Percentiles rank a stretch among this genome's conserved stretches.
These are phyloP conservation scores for Paramyrothecium roridum DNA, from an alignment of 2,329 filamentous ascomycete species.

Conservation along the genomic window DNA sequence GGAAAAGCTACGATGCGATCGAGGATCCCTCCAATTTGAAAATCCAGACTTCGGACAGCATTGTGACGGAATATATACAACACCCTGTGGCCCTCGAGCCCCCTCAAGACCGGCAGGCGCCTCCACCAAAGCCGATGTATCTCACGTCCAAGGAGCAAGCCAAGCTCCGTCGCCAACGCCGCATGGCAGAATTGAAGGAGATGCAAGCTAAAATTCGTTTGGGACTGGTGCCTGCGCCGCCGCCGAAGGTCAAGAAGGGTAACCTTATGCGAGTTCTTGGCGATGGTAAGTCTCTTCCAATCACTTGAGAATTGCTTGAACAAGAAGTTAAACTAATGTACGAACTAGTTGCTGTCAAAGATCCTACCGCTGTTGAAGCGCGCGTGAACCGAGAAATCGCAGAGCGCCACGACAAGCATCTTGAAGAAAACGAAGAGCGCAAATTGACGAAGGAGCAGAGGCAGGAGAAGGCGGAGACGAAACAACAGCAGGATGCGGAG, in stretches of 20 bases:
- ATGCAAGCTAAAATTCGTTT: slow-evolving; percentile 93
- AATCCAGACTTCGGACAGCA: slow-evolving; percentile 73
- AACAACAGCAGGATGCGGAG: slow-evolving; percentile 84
- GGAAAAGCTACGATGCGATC: slow-evolving; percentile 70
- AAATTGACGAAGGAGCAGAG: slow-evolving; percentile 86
- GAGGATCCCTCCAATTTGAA: slow-evolving; percentile 65
- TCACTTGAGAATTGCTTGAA: not conserved
- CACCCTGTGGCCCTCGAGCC: slow-evolving; percentile 89
- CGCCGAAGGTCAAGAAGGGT: slow-evolving; percentile 94
- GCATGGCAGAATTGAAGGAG: slow-evolving; percentile 92
- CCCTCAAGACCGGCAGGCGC: slow-evolving; percentile 80
- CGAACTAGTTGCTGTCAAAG: slow-evolving; percentile 65
- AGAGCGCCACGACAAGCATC: slow-evolving; percentile 76
- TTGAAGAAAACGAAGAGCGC: slow-evolving; percentile 75
- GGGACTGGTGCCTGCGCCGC: slow-evolving; percentile 82
- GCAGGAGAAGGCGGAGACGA: slow-evolving; percentile 74
- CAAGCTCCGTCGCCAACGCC: slow-evolving; percentile 83
- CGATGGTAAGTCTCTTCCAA: slow-evolving; percentile 53
- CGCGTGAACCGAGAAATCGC: slow-evolving; percentile 91
- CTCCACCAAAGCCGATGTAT: slow-evolving; percentile 83
- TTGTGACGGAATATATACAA: slow-evolving; percentile 88
- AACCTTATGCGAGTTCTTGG: slow-evolving; percentile 97
- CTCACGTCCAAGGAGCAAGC: slow-evolving; percentile 88
- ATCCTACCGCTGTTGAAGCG: slow-evolving; percentile 94
- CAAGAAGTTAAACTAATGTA: not conserved